A percentile compares a stretch with the other conserved stretches of the same genome.
These are phyloP conservation scores for Aspergillus hiratsukae DNA, from an alignment of 2,329 filamentous ascomycete species.

Conservation along the genomic window DNA sequence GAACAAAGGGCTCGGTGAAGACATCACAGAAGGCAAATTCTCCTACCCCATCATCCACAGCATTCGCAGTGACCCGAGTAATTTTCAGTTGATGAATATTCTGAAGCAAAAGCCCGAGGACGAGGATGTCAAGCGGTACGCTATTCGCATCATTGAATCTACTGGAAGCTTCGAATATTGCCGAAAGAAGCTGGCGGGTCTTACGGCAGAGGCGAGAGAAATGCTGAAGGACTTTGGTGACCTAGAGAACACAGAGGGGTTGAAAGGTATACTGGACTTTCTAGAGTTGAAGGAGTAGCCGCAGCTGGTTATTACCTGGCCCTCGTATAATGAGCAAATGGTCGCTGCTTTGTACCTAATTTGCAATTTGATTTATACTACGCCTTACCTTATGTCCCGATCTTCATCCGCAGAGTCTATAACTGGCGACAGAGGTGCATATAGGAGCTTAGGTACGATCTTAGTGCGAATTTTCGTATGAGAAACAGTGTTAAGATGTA, in stretches of 20 bases:
- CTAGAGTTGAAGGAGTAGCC: slow-evolving; percentile 2
- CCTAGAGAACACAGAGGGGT: neutral
- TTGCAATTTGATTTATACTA: no score
- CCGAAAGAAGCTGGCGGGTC: neutral
- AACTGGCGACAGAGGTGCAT: no score
- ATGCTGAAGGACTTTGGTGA: neutral
- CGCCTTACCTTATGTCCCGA: no score
- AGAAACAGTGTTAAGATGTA: neutral
- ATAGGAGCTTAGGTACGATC: neutral
- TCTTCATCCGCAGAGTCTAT: no score
- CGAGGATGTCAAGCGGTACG: slow-evolving; percentile 80
- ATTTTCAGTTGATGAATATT: slow-evolving; percentile 75
- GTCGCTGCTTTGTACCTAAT: no score
- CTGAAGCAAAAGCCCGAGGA: slow-evolving; percentile 79
- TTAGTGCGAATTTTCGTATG: neutral
- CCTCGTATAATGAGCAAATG: no score
- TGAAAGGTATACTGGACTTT: slow-evolving; percentile 2
- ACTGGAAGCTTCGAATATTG: slow-evolving; percentile 79
- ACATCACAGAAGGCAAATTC: slow-evolving; percentile 93
- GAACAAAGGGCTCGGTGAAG: slow-evolving; percentile 89
- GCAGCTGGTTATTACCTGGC: neutral
- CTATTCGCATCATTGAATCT: slow-evolving; percentile 77
- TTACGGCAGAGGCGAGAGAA: slow-evolving; percentile 1
- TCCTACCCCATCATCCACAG: slow-evolving; percentile 89
- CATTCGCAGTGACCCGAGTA: slow-evolving; percentile 58